A percentile compares a stretch with the other conserved stretches of the same genome.
phyloP scores from a whole-genome alignment of 176 grass and related monocot species.

The Pontederia paniculata region DNA sequence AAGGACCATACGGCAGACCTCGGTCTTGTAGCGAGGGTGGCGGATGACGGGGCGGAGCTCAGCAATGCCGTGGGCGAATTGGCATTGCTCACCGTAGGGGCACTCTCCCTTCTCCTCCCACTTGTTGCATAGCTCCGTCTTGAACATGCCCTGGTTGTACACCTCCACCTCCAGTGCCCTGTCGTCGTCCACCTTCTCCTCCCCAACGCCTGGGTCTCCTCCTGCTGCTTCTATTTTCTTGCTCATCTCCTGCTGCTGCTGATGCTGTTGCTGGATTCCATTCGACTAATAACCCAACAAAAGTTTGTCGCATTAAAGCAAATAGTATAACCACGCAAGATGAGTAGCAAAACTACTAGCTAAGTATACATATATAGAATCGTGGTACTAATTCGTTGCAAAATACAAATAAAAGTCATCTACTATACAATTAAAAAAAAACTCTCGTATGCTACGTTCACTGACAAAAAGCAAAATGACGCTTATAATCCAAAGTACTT shows the following conservation, averaged over 20 bases:
- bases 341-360: neutral
- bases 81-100: slow-evolving; percentile 79
- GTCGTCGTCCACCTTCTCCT: neutral
- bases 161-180: slow-evolving; percentile 64
- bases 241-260: slow-evolving; percentile 20
- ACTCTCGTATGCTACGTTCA: too few relatives aligned
- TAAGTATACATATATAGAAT: too few relatives aligned
- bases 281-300: neutral
- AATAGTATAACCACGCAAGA: neutral
- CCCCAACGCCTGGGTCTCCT: neutral
- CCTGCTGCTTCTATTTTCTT: slow-evolving; percentile 20
- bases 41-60: slow-evolving; percentile 95
- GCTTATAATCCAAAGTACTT: too few relatives aligned
- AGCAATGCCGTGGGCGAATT: slow-evolving; percentile 91
- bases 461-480: too few relatives aligned
- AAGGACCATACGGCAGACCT: slow-evolving; percentile 97
- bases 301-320: neutral
- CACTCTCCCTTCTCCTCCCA: slow-evolving; percentile 89
- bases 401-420: too few relatives aligned
- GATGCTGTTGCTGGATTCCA: slow-evolving; percentile 30
- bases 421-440: too few relatives aligned
- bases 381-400: too few relatives aligned
- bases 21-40: slow-evolving; percentile 93
- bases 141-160: slow-evolving; percentile 96
- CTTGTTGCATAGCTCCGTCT: slow-evolving; percentile 99